Base-by-base conservation (phyloP, 345 rosid genomes). In the Syzygium oleosum region DNA sequence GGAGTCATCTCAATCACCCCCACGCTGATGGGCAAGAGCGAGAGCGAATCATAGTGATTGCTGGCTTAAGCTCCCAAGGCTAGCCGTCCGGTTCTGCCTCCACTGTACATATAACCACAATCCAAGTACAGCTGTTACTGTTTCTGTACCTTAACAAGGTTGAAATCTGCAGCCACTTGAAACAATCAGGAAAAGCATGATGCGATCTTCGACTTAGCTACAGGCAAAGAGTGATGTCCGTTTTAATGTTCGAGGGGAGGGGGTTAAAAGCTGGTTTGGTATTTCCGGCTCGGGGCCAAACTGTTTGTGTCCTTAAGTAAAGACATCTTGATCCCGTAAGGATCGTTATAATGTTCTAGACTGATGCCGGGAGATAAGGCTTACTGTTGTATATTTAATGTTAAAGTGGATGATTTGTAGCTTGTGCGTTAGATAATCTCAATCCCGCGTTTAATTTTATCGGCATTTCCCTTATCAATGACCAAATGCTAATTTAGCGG, bases 1-100 rank as follows among this genome's bases (percentile, higher is more conserved):
- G 99, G 99, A 55, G 87, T 94, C 65, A 90, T 94, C 89, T 93
- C 98, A 8, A 91, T 97, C 84, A 94, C 97, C 80, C 99, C 99
- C 17, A 94, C 98, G 0, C 87, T 96, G 34, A 92, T 97, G 86
- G 90, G 91, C 93, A 94, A 95, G 94, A 89, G 77, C 58, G 86
- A 95, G 94, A 89, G 77, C 58, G 86, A 91, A 86, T 68, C 92
- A 53, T 90, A 91, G 92, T n/a, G 5, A 22, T 51, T 59, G 46
- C 56, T 17, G 7, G 49, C 59, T 27, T 53, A 55, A 34, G n/a
- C 43, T 51, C 85, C 79, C 84, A 31, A 52, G 65, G 51, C 52
- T 84, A 59, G 86, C 86, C 46, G 21, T 59, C 59, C 38, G 9
- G 51, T 73, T 53, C 51, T 11, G 10, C 78, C 31, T 46, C 22